These are phyloP conservation scores for Penicillium sp. DNA, from an alignment of 2,329 filamentous ascomycete species.

Conservation along the genomic window DNA sequence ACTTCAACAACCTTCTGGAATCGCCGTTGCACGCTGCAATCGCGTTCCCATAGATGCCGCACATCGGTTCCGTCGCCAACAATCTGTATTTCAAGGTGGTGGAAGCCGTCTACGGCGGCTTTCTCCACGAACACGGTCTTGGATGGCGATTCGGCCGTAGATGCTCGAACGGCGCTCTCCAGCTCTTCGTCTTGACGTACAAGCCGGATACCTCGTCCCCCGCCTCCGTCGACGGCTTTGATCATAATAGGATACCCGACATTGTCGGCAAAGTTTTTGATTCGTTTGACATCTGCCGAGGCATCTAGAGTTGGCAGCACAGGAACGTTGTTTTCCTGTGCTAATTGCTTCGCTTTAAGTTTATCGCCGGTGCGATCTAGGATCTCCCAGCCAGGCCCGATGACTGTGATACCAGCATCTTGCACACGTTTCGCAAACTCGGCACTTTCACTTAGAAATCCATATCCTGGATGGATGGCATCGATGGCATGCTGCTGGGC, in stretches of 20 bases:
- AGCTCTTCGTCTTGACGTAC: constrained; percentile 53
- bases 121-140: constrained; percentile 64
- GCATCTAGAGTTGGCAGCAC: constrained; percentile 56
- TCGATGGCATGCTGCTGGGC: constrained; percentile 58
- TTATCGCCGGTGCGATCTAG: constrained; percentile 63
- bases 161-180: constrained; percentile 53
- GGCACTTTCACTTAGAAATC: constrained; percentile 64
- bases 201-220: constrained; percentile 64
- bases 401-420: constrained; percentile 53
- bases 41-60: constrained; percentile 63
- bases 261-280: constrained; percentile 62
- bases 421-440: constrained; percentile 56
- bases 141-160: constrained; percentile 63
- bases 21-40: constrained; percentile 64
- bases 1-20: constrained; percentile 67
- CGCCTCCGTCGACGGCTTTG: constrained; percentile 69
- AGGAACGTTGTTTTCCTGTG: constrained; percentile 57
- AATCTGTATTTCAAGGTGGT: constrained; percentile 67
- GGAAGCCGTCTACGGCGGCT: constrained; percentile 65
- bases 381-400: constrained; percentile 64
- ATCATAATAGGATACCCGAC: constrained; percentile 63
- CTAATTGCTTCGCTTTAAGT: constrained; percentile 57
- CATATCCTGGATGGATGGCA: constrained; percentile 64
- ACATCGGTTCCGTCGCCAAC: constrained; percentile 61
- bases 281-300: constrained; percentile 49